Conservation (phyloP, 1,284 basidiomycete species). For the Hymenochaete sp. region DNA sequence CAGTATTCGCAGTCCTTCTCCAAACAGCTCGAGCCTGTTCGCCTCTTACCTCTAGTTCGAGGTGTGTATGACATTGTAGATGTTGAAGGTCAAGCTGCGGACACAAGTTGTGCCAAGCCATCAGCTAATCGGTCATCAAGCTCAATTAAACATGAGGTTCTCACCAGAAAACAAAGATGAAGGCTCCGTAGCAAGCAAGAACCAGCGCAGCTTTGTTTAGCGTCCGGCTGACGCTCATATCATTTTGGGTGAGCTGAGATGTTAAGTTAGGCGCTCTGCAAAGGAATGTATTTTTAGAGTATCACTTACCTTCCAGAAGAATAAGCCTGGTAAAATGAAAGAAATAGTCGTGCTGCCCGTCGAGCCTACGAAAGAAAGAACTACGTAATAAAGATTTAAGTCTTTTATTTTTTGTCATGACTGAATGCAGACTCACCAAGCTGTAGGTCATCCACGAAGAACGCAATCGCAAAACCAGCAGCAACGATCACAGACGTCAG, state of each 20-base stretch:
- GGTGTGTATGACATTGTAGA: constrained; percentile 49
- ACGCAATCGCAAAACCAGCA: constrained; percentile 69
- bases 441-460: constrained; percentile 76
- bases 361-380: constrained; percentile 92
- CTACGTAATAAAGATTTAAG: constrained; percentile 34
- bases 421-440: constrained; percentile 48
- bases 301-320: constrained; percentile 66
- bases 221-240: constrained; percentile 46
- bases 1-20: constrained; percentile 2
- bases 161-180: constrained; percentile 82
- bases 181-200: constrained; percentile 69
- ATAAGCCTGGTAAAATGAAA: constrained; percentile 89
- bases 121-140: no score
- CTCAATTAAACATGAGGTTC: constrained; percentile 25
- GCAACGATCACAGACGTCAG: constrained; percentile 70
- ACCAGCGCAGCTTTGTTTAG: constrained; percentile 58
- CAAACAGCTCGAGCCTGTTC: no score
- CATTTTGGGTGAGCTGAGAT: constrained; percentile 61
- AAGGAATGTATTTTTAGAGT: constrained; percentile 1
- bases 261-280: constrained; percentile 17
- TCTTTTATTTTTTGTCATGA: no score
- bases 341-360: constrained; percentile 96
- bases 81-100: constrained; percentile 64
- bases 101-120: neutral
- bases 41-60: constrained; percentile 4